Percentiles rank a stretch among this genome's conserved stretches.
These are phyloP conservation scores for Royoungia palumana DNA, from an alignment of 768 basidiomycete species.

Conservation along the genomic window DNA sequence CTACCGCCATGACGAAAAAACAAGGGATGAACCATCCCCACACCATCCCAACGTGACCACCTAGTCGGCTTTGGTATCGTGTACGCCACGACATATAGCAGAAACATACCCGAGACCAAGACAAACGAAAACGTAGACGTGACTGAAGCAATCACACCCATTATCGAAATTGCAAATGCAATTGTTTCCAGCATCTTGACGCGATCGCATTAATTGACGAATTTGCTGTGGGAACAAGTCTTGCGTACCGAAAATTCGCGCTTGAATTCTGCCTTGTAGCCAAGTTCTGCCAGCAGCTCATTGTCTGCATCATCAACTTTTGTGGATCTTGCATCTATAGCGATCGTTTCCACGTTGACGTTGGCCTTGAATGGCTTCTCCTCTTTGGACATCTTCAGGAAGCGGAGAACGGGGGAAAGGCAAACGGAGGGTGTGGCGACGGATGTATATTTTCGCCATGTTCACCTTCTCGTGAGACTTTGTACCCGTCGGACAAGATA, in stretches of 20 bases:
- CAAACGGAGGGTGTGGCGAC: too few species aligned
- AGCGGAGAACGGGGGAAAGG: too few species aligned
- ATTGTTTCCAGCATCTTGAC: slow-evolving; percentile 52
- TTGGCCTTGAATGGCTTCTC: slow-evolving; percentile 14
- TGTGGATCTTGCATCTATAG: slow-evolving; percentile 11
- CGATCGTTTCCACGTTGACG: slow-evolving; percentile 10
- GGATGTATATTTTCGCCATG: too few species aligned
- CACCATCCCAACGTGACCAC: slow-evolving; percentile 75
- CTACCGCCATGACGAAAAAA: slow-evolving; percentile 64
- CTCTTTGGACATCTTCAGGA: slow-evolving; percentile 17
- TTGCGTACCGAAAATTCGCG: slow-evolving; percentile 65
- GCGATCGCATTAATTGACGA: background rate
- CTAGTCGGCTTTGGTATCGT: slow-evolving; percentile 27
- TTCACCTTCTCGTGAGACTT: too few species aligned
- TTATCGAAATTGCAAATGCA: slow-evolving; percentile 65
- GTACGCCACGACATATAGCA: background rate
- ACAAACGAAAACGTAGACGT: slow-evolving; percentile 65
- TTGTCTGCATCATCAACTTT: slow-evolving; percentile 48
- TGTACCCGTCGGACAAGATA: too few species aligned
- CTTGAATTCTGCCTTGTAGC: slow-evolving; percentile 70
- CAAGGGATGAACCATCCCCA: slow-evolving; percentile 75
- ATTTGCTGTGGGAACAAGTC: too few species aligned
- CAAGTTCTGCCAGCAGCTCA: slow-evolving; percentile 56
- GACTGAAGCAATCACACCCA: slow-evolving; percentile 71
- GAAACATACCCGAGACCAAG: slow-evolving; percentile 50